Evolutionary conservation across 2,329 filamentous ascomycete genomes (phyloP), one percentile per base, ranked within the genome.

Genomic region (Alternaria conjuncta): DNA sequence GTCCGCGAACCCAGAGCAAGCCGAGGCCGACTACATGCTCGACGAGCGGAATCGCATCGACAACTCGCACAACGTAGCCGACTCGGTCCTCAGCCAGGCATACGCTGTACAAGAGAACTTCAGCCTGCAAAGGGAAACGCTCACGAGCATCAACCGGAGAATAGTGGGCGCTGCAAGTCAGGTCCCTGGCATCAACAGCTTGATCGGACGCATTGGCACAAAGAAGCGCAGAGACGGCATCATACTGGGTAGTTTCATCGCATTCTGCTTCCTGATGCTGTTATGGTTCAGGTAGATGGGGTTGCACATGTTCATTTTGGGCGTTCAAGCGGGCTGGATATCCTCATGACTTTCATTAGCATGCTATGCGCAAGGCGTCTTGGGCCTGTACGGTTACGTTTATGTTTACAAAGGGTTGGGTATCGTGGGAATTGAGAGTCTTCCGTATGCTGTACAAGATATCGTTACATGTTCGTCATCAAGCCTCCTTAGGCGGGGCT

Each of bases 61-160:
- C 77, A 91, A 93, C 78, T 96, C 92, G 75, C 92, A 98, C 81
- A 91, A 89, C 71, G 90, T 97, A 85, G 91, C 93, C 51, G 96
- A 99, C 79, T 92, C 88, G 66, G 94, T 99, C 32, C 85, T 99
- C 63, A 94, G 91, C 77, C 96, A 98, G 84, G 96, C 96, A 8
- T 99, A 99, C 82, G 94, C 95, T 11, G 93, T 98, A 57, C 96
- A 97, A 78, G 94, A 98, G 82, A 94, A 86, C 79, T 98, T 99
- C 79, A 86, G 88, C 13, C 75, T 94, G 60, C 96, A 99, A 84
- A 86, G 94, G 65, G 94, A 98, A 84, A 95, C 91, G 25, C 82
- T 99, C 66, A 88, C 90, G 47, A 96, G 88, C 79, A 95, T 99
- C 75, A 97, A 97, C 80, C 86, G 95, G 66, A 87, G 95, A 67